A percentile compares a stretch with the other conserved stretches of the same genome.
Conservation (phyloP, 23 red algal genomes). For the Cyanidium caldarium region DNA sequence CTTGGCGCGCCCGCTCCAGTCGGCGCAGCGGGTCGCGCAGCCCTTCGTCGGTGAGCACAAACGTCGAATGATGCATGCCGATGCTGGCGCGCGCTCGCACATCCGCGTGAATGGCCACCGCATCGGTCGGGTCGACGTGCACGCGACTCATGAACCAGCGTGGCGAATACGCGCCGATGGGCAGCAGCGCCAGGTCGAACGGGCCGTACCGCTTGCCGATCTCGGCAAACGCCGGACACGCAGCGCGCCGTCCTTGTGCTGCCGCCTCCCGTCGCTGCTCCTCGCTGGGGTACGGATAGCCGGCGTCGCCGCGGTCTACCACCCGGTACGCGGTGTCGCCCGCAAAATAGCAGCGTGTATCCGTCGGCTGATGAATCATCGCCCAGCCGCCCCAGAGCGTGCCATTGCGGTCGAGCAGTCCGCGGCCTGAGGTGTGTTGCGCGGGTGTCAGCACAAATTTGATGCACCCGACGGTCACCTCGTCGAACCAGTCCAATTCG, state of each 20-base stretch:
- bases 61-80: conserved; percentile 25
- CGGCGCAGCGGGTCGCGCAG: conserved; percentile 12
- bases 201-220: conserved; percentile 8
- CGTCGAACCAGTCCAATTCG: conserved; percentile 7
- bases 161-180: conserved; percentile 37
- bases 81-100: conserved; percentile 3
- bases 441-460: conserved; percentile 5
- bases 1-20: neutral
- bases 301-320: neutral
- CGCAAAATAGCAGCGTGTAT: neutral
- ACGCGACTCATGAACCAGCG: conserved; percentile 22
- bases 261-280: neutral
- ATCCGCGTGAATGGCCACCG: conserved; percentile 19
- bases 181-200: conserved; percentile 22
- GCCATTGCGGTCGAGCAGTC: neutral
- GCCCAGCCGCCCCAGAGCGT: conserved; percentile 3
- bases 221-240: neutral
- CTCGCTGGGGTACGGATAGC: conserved; percentile 5
- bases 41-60: conserved; percentile 23
- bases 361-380: neutral
- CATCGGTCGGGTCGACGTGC: conserved; percentile 21
- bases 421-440: neutral
- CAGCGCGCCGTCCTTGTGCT: neutral
- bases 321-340: neutral
- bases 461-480: too few species aligned